These are phyloP conservation scores for Hymenoscyphus fructigenus DNA, from an alignment of 2,329 filamentous ascomycete species.

Conservation along the genomic window DNA sequence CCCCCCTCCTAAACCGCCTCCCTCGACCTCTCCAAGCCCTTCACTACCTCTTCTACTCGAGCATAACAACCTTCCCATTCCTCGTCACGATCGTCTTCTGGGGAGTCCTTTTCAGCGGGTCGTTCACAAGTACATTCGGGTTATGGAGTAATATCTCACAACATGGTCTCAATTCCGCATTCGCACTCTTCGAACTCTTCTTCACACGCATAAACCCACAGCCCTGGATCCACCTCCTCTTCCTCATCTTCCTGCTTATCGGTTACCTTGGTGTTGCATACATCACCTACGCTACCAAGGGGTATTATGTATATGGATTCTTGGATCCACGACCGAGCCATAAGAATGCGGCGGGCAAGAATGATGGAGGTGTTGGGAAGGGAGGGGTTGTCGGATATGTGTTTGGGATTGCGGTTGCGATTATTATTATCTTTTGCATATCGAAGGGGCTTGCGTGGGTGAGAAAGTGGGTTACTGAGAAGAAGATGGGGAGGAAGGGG, in stretches of 20 bases:
- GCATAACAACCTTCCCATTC: conserved; percentile 62
- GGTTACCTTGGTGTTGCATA: conserved; percentile 75
- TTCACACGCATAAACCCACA: conserved; percentile 64
- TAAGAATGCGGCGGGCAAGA: conserved; percentile 14
- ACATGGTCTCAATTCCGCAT: conserved; percentile 72
- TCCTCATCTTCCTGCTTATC: conserved; percentile 67
- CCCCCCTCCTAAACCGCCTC: conserved; percentile 57
- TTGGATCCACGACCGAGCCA: conserved; percentile 54
- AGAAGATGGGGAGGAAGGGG: conserved; percentile 42
- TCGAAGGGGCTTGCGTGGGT: conserved; percentile 17
- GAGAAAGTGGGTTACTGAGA: conserved; percentile 41
- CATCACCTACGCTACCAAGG: conserved; percentile 65
- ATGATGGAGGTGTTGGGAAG: conserved; percentile 21
- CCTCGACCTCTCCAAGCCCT: conserved; percentile 63
- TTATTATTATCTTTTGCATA: conserved; percentile 29
- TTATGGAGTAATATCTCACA: conserved; percentile 69
- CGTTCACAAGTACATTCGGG: conserved; percentile 51
- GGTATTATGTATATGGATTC: conserved; percentile 77
- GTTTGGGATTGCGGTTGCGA: conserved; percentile 32
- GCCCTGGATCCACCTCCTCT: conserved; percentile 65
- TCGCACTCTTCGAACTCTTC: conserved; percentile 74
- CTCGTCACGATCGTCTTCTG: conserved; percentile 73
- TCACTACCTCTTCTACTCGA: conserved; percentile 64
- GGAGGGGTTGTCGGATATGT: conserved; percentile 28
- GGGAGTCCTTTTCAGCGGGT: conserved; percentile 56